Base-by-base conservation (phyloP, 164 flowering plant species). In the Tetrastigma voinierianum region DNA sequence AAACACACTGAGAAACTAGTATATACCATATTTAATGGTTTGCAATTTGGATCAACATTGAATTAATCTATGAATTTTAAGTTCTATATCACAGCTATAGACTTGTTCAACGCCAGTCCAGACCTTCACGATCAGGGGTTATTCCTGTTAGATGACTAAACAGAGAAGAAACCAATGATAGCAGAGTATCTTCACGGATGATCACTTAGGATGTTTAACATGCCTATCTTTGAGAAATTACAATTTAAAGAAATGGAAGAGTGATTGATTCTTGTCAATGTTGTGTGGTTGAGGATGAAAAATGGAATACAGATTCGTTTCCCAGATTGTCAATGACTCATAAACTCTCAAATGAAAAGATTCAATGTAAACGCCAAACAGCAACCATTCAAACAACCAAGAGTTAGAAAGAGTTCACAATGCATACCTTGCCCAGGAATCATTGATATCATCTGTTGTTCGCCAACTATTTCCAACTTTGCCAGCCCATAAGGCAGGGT, bases 391-490 rank as follows among this genome's bases (percentile, higher is more conserved):
- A 58, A 57, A 32, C 40, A 32, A 32, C 40, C 40, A 32, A 32
- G 40, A 32, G 6, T 32, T 8, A 2, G 11, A 13, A 1, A 44
- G 48, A 20, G 18, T 64, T 51, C 24, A 49, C 59, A 72, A 53
- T 56, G 16, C 9, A 32, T 72, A 95, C 99, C 99, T 95, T 63
- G 76, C 90, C 98, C 98, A 95, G 51, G 97, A 61, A 76, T 95
- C 99, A 57, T 83, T 86, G 62, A 95, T 95, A 74, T 95, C 99
- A 43, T 83, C 87, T 43, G 99, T 95, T 59, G 99, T 95, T 25
- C 99, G 81, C 99, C 99, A 95, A 74, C 97, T 92, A 66, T 95
- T 92, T 47, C 98, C 98, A 75, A 93, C 86, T 58, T 69, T 67
- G 2, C 81, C 80, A 9, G 98, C 98, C 98, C 98, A 93, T 49